phyloP scores from a whole-genome alignment of 176 grass and related monocot genomes.

The Triticum dicoccoides region DNA sequence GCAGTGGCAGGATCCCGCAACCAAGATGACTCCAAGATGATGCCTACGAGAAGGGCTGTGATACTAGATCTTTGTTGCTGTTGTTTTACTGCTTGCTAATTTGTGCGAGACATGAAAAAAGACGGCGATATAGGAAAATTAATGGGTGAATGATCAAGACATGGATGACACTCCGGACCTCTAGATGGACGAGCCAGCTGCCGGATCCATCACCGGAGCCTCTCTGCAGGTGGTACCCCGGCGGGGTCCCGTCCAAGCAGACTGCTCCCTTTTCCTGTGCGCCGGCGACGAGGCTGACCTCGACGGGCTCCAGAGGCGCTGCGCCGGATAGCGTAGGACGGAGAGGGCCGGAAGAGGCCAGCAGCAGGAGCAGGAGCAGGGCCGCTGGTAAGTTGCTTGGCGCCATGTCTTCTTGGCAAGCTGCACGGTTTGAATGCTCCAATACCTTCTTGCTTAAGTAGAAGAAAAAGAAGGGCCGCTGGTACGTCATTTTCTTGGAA shows the following conservation, averaged over 20 bases:
- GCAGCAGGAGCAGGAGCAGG: background rate
- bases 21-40: no score
- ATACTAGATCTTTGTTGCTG: background rate
- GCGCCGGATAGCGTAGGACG: no score
- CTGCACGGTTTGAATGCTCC: background rate
- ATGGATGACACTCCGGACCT: conserved; percentile 34
- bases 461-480: background rate
- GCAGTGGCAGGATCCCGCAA: no score
- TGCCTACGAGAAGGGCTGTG: no score
- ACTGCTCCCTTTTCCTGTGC: background rate
- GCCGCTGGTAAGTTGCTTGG: background rate
- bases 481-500: background rate
- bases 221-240: conserved; percentile 71
- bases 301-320: background rate
- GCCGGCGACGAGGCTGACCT: background rate
- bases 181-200: conserved; percentile 66
- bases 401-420: background rate
- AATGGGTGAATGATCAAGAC: no score
- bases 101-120: background rate
- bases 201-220: conserved; percentile 58
- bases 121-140: background rate
- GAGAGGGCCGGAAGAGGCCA: background rate
- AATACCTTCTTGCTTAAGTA: background rate
- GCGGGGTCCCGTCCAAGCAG: conserved; percentile 57
- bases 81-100: background rate